Percentiles rank a stretch among this genome's conserved stretches.
Conservation (phyloP, 2,329 filamentous ascomycete genomes). For the Diaporthe sp. region DNA sequence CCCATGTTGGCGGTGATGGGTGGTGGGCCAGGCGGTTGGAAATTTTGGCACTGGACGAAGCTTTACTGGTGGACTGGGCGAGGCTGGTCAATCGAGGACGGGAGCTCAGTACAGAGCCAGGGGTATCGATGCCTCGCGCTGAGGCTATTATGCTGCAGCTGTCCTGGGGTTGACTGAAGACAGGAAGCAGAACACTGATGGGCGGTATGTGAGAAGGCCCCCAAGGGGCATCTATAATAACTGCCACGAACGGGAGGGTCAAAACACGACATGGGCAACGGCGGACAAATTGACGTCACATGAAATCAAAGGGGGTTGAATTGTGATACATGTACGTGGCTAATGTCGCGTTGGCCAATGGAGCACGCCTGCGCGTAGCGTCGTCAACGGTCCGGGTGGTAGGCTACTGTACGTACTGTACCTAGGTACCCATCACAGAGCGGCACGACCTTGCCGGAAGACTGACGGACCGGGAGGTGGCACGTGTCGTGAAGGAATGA, state of each 20-base stretch:
- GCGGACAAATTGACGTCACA: constrained; percentile 9
- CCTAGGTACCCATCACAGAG: neutral
- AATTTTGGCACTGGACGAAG: neutral
- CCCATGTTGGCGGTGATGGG: constrained; percentile 43
- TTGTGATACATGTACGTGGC: constrained; percentile 14
- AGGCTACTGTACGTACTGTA: neutral
- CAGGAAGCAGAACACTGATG: neutral
- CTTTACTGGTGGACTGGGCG: neutral
- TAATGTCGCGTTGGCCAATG: neutral
- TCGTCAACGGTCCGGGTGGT: neutral
- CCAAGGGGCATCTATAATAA: constrained; percentile 9
- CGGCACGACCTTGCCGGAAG: neutral
- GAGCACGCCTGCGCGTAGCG: neutral
- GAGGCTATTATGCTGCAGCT: constrained; percentile 9
- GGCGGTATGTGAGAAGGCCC: neutral
- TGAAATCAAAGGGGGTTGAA: constrained; percentile 19
- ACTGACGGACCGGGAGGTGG: neutral
- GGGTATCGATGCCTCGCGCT: constrained; percentile 19
- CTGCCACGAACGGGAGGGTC: neutral
- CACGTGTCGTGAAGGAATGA: neutral
- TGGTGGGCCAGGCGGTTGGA: neutral
- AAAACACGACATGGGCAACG: neutral
- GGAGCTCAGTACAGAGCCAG: neutral
- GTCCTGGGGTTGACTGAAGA: neutral
- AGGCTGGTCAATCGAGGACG: neutral